Evolutionary conservation across 257 asterid species (phyloP).

Genomic region (Penstemon newberryi): DNA sequence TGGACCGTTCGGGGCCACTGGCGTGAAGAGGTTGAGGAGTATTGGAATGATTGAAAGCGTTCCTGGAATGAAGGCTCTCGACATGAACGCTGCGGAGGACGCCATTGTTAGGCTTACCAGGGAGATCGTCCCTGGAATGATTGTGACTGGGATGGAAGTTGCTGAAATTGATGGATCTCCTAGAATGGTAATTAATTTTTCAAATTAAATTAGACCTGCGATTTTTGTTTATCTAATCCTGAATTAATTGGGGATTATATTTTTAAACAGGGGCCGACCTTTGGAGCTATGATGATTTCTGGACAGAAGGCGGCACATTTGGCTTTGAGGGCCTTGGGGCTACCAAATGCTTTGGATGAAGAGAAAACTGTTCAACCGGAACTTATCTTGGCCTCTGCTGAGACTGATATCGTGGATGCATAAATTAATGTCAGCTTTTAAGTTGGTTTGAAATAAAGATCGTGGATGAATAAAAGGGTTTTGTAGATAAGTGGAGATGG

Average conservation of each 20-base stretch:
- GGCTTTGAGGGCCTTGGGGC: conserved; percentile 79
- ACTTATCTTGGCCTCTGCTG: conserved; percentile 58
- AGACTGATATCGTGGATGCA: conserved; percentile 54
- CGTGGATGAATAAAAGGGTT: too few relatives aligned
- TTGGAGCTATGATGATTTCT: conserved; percentile 91
- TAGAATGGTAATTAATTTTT: conserved; percentile 56
- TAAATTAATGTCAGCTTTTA: conserved; percentile 18
- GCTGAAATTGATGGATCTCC: conserved; percentile 95
- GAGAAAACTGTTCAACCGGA: conserved; percentile 40
- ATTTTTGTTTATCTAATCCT: too few relatives aligned
- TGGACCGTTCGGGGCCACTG: conserved; percentile 95
- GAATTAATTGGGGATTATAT: background rate
- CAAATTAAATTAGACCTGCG: too few relatives aligned
- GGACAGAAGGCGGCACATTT: conserved; percentile 93
- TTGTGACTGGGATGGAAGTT: conserved; percentile 95
- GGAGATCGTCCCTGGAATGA: conserved; percentile 93
- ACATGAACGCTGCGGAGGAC: conserved; percentile 92
- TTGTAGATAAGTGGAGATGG: conserved; percentile 21
- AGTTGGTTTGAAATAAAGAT: too few relatives aligned
- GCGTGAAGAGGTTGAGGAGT: conserved; percentile 81
- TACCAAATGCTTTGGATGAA: conserved; percentile 64
- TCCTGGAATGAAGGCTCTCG: conserved; percentile 94
- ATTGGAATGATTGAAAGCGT: conserved; percentile 87
- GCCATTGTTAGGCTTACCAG: conserved; percentile 84
- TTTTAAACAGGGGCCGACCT: conserved; percentile 70